phyloP scores from a whole-genome alignment of 495 filamentous ascomycete species.

The Aspergillus campestris region DNA sequence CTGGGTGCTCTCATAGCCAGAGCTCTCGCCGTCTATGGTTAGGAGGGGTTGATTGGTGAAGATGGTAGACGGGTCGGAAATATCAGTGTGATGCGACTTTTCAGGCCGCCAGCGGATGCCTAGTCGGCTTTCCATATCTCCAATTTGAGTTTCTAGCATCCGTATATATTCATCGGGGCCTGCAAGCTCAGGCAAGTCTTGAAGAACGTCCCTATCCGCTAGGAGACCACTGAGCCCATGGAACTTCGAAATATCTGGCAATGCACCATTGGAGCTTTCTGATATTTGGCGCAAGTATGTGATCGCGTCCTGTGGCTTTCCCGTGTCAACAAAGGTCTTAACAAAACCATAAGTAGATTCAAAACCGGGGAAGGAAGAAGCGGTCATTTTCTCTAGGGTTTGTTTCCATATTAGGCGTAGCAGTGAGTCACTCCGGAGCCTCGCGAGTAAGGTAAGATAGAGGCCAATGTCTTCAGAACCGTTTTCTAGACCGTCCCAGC shows the following conservation, averaged over 20 bases:
- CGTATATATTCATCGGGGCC: constrained; percentile 11
- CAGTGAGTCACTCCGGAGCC: constrained; percentile 5
- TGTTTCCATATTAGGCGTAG: constrained; percentile 15
- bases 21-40: constrained; percentile 19
- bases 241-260: constrained; percentile 21
- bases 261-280: constrained; percentile 8
- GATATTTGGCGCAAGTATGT: constrained; percentile 20
- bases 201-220: constrained; percentile 7
- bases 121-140: constrained; percentile 21
- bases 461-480: background rate
- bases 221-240: constrained; percentile 11
- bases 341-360: constrained; percentile 19
- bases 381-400: constrained; percentile 6
- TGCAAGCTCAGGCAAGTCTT: constrained; percentile 15
- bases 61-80: constrained; percentile 8
- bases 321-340: constrained; percentile 9
- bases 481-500: constrained; percentile 2
- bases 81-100: constrained; percentile 9
- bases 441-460: constrained; percentile 20
- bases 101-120: constrained; percentile 20
- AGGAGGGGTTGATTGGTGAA: constrained; percentile 18
- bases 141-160: constrained; percentile 19
- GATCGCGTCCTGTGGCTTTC: constrained; percentile 12
- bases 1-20: constrained; percentile 17
- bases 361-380: background rate